These are phyloP conservation scores for Clitopilus hobsonii DNA, from an alignment of 768 basidiomycete species.

Conservation along the genomic window DNA sequence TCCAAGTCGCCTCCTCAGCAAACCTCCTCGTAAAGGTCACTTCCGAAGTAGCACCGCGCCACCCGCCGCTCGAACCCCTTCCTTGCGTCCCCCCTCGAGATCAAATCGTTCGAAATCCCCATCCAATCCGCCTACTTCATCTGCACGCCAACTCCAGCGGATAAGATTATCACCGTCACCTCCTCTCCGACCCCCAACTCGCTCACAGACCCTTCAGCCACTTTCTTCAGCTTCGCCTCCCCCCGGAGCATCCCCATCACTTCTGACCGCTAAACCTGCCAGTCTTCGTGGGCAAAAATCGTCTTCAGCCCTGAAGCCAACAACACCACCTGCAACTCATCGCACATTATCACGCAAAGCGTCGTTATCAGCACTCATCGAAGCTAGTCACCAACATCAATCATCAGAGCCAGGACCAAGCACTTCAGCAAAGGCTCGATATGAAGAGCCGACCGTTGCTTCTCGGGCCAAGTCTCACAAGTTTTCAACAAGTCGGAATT, in stretches of 20 bases:
- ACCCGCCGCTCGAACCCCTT: slow-evolving; percentile 39
- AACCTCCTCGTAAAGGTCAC: slow-evolving; percentile 33
- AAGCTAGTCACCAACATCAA: slow-evolving; percentile 45
- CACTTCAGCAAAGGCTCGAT: slow-evolving; percentile 45
- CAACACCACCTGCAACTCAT: slow-evolving; percentile 60
- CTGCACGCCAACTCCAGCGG: slow-evolving; percentile 62
- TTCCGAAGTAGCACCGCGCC: slow-evolving; percentile 61
- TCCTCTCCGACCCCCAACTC: slow-evolving; percentile 51
- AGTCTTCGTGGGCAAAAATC: slow-evolving; percentile 83
- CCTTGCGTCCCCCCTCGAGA: slow-evolving; percentile 60
- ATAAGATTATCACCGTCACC: slow-evolving; percentile 68
- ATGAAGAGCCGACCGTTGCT: slow-evolving; percentile 77
- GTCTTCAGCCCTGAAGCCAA: slow-evolving; percentile 74
- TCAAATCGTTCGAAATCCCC: slow-evolving; percentile 72
- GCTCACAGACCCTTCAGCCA: slow-evolving; percentile 59
- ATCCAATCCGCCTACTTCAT: slow-evolving; percentile 63
- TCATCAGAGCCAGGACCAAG: slow-evolving; percentile 50
- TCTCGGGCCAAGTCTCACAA: slow-evolving; percentile 73
- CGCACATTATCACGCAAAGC: slow-evolving; percentile 72
- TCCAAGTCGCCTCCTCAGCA: slow-evolving; percentile 63
- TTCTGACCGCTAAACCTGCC: slow-evolving; percentile 65
- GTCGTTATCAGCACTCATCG: slow-evolving; percentile 72
- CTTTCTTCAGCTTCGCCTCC: slow-evolving; percentile 44
- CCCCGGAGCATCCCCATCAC: slow-evolving; percentile 47
- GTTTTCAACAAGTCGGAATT: slow-evolving; percentile 59